These are phyloP conservation scores for Pleurotus djamor DNA, from an alignment of 768 basidiomycete species.

Conservation along the genomic window DNA sequence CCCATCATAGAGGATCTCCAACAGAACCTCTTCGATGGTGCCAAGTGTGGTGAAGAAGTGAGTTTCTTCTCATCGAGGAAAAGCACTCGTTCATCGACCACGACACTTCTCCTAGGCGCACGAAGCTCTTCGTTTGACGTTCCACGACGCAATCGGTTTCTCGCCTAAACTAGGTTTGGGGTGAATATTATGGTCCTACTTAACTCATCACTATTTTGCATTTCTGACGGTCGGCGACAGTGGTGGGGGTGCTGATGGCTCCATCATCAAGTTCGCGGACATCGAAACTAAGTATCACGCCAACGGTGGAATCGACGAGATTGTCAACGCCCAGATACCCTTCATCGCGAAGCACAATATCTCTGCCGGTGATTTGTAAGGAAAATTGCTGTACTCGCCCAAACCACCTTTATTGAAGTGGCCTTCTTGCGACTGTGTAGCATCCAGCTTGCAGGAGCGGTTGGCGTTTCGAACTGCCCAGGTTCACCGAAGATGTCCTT, in stretches of 20 bases:
- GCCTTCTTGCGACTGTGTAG: constrained; percentile 6
- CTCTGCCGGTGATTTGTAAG: constrained; percentile 33
- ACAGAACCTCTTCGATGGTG: constrained; percentile 22
- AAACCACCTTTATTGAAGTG: not conserved
- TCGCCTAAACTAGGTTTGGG: constrained; percentile 23
- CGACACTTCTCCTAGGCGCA: constrained; percentile 14
- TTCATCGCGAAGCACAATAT: constrained; percentile 32
- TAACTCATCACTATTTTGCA: not conserved
- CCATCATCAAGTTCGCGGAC: constrained; percentile 41
- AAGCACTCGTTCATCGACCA: too few relatives aligned
- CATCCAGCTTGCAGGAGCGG: constrained; percentile 36
- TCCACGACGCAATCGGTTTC: constrained; percentile 44
- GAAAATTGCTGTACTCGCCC: not conserved
- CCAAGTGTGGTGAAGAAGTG: constrained; percentile 27
- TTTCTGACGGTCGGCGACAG: constrained; percentile 13
- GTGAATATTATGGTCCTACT: constrained; percentile 14
- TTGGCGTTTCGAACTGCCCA: constrained; percentile 29
- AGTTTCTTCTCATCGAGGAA: not conserved
- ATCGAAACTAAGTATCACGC: constrained; percentile 40
- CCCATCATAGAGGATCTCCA: constrained; percentile 20
- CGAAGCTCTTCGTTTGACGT: constrained; percentile 29
- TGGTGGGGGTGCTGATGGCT: constrained; percentile 47
- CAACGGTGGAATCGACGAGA: constrained; percentile 41
- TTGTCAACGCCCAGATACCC: constrained; percentile 30
- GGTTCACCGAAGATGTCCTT: constrained; percentile 28